Conservation (phyloP, 202 grass and related monocot genomes). For the Dendrocalamus latiflorus region DNA sequence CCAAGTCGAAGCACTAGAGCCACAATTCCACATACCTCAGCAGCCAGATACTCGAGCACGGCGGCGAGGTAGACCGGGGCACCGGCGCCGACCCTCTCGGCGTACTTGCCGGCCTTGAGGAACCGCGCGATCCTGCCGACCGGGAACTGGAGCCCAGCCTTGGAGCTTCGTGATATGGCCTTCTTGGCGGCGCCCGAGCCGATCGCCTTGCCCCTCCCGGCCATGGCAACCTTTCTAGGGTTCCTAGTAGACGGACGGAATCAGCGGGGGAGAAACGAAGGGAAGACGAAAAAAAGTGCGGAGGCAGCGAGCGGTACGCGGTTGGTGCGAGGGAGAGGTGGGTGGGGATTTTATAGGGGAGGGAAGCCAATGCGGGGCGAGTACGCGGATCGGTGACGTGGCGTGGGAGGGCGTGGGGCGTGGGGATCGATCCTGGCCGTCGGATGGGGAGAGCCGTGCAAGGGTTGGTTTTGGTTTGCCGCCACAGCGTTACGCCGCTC, state of each 20-base stretch:
- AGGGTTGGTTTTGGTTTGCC: no score
- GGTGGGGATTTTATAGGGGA: conserved; percentile 26
- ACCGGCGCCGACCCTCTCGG: conserved; percentile 82
- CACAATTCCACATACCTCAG: conserved; percentile 41
- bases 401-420: no score
- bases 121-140: conserved; percentile 83
- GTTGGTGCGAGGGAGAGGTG: no score
- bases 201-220: conserved; percentile 83
- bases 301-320: not conserved
- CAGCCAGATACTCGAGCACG: conserved; percentile 89
- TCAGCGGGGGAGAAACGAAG: not conserved
- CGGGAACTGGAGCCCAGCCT: conserved; percentile 90
- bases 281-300: not conserved
- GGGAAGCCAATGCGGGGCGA: not conserved
- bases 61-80: conserved; percentile 89
- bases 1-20: conserved; percentile 8
- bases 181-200: conserved; percentile 76
- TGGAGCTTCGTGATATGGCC: conserved; percentile 78
- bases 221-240: conserved; percentile 39
- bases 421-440: no score
- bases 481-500: no score
- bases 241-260: not conserved
- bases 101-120: conserved; percentile 91
- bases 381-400: conserved; percentile 48
- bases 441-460: no score